phyloP scores from a whole-genome alignment of 1,284 basidiomycete genomes.

The Sporisorium scitamineum region DNA sequence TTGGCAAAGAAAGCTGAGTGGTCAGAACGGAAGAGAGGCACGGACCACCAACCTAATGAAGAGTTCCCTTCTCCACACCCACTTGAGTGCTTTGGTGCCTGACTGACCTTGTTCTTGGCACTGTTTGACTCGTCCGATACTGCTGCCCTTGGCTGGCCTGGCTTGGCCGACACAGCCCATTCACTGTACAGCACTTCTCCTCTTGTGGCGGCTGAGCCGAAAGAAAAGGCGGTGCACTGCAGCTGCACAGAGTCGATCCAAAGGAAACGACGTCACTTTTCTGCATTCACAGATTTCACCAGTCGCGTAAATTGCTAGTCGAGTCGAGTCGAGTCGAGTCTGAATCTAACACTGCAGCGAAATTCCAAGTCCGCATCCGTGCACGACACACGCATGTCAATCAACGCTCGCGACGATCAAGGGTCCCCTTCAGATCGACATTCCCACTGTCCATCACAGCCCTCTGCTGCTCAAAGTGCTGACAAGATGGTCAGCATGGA shows the following conservation, averaged over 20 bases:
- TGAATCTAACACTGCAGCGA: slow-evolving; percentile 1
- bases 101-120: slow-evolving; percentile 9
- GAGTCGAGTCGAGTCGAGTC: too few species aligned
- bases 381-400: slow-evolving; percentile 2
- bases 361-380: background rate
- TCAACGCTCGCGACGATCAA: slow-evolving; percentile 7
- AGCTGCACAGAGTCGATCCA: background rate
- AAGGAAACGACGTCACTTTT: slow-evolving; percentile 1
- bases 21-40: background rate
- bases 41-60: background rate
- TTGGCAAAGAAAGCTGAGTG: background rate
- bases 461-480: background rate
- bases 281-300: background rate
- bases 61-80: slow-evolving; percentile 1
- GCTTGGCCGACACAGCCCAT: background rate
- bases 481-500: slow-evolving; percentile 7
- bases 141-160: background rate
- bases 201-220: too few species aligned
- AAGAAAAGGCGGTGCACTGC: background rate
- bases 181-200: too few species aligned
- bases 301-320: slow-evolving; percentile 12
- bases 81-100: slow-evolving; percentile 5
- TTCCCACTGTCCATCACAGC: too few species aligned
- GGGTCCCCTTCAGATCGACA: slow-evolving; percentile 18
- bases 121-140: background rate